Evolutionary conservation across 179 eudicot genomes (phyloP).

Genomic region (Kewa caespitosa): DNA sequence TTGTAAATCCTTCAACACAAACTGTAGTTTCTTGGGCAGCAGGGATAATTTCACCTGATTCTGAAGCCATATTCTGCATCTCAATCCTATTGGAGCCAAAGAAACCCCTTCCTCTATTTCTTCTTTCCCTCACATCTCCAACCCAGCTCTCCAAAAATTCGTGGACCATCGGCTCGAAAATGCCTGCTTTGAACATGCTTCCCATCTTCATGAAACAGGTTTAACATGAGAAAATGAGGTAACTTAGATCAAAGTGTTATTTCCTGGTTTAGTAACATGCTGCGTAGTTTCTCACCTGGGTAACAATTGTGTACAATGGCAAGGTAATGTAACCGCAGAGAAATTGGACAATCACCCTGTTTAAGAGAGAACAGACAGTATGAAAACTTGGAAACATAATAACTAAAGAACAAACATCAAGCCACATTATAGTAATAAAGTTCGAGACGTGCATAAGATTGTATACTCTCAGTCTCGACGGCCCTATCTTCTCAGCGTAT

Average conservation of each 20-base stretch:
- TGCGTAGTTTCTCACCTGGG: conserved; percentile 57
- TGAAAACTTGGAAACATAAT: neutral
- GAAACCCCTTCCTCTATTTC: conserved; percentile 10
- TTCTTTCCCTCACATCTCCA: conserved; percentile 20
- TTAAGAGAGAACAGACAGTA: neutral
- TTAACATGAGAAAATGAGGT: conserved; percentile 6
- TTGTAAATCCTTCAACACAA: conserved; percentile 29
- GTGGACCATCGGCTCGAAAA: conserved; percentile 39
- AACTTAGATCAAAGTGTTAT: neutral
- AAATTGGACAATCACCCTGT: conserved; percentile 80
- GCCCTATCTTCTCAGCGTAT: no score
- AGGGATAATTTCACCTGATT: conserved; percentile 27
- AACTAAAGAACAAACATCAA: neutral
- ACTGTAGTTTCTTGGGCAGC: conserved; percentile 26
- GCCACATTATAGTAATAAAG: neutral
- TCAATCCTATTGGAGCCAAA: conserved; percentile 23
- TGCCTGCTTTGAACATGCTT: conserved; percentile 59
- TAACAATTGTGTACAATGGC: conserved; percentile 84
- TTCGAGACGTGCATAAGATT: no score
- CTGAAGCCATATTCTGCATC: conserved; percentile 34
- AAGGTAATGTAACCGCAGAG: conserved; percentile 91
- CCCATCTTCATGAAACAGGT: conserved; percentile 59
- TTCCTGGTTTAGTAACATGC: conserved; percentile 2
- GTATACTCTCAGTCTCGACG: no score
- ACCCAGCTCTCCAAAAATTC: conserved; percentile 37